Base-by-base conservation (phyloP, 257 asterid species). In the Plantago major region DNA sequence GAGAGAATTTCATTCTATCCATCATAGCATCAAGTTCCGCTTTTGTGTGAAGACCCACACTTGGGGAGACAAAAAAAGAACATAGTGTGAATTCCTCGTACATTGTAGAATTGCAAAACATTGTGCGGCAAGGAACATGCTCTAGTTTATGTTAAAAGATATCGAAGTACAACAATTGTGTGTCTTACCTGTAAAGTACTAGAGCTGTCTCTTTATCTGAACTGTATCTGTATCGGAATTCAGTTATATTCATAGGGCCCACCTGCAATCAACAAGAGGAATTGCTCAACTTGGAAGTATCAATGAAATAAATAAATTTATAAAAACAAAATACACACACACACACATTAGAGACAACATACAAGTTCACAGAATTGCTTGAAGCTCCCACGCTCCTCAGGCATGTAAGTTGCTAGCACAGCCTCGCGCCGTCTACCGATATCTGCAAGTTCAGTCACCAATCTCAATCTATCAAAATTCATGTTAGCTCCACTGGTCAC, bases 391-490 rank as follows among this genome's bases (percentile, higher is more conserved):
- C 75, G 82, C 69, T 84, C 88, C 81, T 89, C 97, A 9, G 83
- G 76, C 87, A 89, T 61, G 79, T 71, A 74, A 57, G 95, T 89
- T 37, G 95, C 84, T 73, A 89, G 95, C 43, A 86, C 97, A 51
- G 95, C 97, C 71, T 89, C 97, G 56, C 84, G 76, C 46, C 83
- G 81, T 60, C 97, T 76, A 76, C 97, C 97, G 46, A 86, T 90
- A 76, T 84, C 86, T 45, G 95, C 97, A 72, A 89, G 95, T 78
- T 89, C 97, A 64, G 95, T 89, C 14, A 89, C 95, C 79, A 86
- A 68, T 84, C 97, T 82, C 77, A 89, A 74, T 67, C 95, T 78
- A 70, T 89, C 97, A 64, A 89, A 89, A 75, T 89, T 89, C 97
- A 89, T 86, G 71, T 86, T 89, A 48, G 97, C 97, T 62, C 97